Conservation (phyloP, 2,329 filamentous ascomycete genomes). For the Fusarium globosum region DNA sequence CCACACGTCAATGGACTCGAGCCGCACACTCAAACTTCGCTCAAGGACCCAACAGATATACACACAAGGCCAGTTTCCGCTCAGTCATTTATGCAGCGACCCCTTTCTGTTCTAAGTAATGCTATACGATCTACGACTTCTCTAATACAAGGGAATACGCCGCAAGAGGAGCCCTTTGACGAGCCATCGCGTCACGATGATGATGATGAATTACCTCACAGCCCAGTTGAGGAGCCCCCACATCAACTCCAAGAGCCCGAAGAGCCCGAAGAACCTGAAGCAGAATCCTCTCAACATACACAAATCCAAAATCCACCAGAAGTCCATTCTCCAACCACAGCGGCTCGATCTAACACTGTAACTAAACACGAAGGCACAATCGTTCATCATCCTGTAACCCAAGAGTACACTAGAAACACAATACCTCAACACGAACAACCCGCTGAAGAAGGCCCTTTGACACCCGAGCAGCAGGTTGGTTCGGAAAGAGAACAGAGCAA, state of each 20-base stretch:
- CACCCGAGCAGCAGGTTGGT: slow-evolving; percentile 12
- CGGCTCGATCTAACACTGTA: not conserved
- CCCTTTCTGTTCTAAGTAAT: slow-evolving; percentile 13
- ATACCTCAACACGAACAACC: not conserved
- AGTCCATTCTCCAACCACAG: slow-evolving; percentile 3
- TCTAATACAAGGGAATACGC: slow-evolving; percentile 6
- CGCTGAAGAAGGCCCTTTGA: slow-evolving; percentile 13
- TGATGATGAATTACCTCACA: not conserved
- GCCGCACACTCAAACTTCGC: not conserved
- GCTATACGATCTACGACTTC: slow-evolving; percentile 16
- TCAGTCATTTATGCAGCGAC: slow-evolving; percentile 22
- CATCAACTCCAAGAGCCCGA: not conserved
- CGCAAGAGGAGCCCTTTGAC: not conserved
- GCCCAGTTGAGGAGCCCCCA: not conserved
- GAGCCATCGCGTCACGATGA: not conserved
- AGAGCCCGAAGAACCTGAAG: not conserved
- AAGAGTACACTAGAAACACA: slow-evolving; percentile 2
- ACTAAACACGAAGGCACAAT: slow-evolving; percentile 16
- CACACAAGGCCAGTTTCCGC: slow-evolving; percentile 3
- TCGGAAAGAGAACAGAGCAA: slow-evolving; percentile 32
- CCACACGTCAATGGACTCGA: slow-evolving; percentile 22
- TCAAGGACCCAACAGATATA: slow-evolving; percentile 11
- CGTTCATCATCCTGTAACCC: slow-evolving; percentile 1
- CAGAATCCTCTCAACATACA: not conserved
- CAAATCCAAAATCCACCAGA: not conserved